A percentile compares a stretch with the other conserved stretches of the same genome.
Conservation (phyloP, 805 yeast species). For the Kurtzmaniella fragi region DNA sequence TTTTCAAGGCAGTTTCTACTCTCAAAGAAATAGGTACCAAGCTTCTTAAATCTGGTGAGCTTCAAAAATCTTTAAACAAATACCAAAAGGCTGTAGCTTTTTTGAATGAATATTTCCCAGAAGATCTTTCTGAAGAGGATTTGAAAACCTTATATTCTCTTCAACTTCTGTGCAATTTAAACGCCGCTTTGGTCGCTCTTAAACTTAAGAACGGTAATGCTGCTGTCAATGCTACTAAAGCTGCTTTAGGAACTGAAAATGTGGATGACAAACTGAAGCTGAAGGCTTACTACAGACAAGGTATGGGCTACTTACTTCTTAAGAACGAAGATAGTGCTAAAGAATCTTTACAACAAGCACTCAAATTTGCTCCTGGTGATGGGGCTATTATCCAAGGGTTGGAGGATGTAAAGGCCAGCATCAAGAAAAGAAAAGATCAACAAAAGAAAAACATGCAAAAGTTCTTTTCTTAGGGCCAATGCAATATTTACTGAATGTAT, state of each 20-base stretch:
- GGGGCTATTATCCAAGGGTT: conserved; percentile 65
- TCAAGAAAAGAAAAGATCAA: conserved; percentile 54
- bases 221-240: conserved; percentile 55
- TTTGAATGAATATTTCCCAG: conserved; percentile 70
- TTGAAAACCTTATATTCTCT: conserved; percentile 45
- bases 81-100: conserved; percentile 70
- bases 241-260: conserved; percentile 57
- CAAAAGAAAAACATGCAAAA: conserved; percentile 73
- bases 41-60: conserved; percentile 62
- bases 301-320: conserved; percentile 58
- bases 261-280: conserved; percentile 67
- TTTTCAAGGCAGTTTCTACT: conserved; percentile 56
- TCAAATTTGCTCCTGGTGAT: conserved; percentile 61
- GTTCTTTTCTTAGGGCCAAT: conserved; percentile 40
- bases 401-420: conserved; percentile 47
- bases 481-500: background rate
- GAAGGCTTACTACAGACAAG: conserved; percentile 85
- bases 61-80: conserved; percentile 54
- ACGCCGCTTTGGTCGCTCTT: conserved; percentile 69
- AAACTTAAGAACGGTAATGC: conserved; percentile 53
- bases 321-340: conserved; percentile 72
- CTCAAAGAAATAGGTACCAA: conserved; percentile 78
- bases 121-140: conserved; percentile 54
- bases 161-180: conserved; percentile 61
- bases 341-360: conserved; percentile 60